Evolutionary conservation across 345 rosid species (phyloP), one percentile per base, ranked within the genome.

Genomic region (Angophora floribunda): DNA sequence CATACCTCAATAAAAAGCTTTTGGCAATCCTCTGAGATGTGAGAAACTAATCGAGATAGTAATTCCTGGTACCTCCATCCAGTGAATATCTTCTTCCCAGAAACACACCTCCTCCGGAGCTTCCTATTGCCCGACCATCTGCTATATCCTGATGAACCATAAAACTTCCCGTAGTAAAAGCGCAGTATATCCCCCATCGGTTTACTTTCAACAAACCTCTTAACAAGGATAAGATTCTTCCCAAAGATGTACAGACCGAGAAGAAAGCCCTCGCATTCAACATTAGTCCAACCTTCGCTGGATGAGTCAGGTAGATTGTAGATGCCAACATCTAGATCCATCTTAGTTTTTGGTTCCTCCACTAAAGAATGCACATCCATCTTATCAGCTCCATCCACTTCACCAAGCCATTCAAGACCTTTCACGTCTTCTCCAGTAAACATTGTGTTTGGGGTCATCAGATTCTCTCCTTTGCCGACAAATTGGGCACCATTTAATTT

Each of bases 201-300:
- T 92, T 91, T 52, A 57, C 88, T 90, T 85, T 90, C 90, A 52
- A 93, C 90, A 86, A 95, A 95, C 84, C 88, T 91, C 93, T 91
- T 91, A 85, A 93, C 93, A 85, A 78, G 85, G 88, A 90, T 53
- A 88, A 95, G 92, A 88, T 95, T 91, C 90, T 93, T 95, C 57
- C 95, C 96, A 65, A 93, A 95, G 87, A 93, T 93, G 87, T 95
- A 95, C 79, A 95, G 89, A 78, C 95, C 95, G 78, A 95, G 96
- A 67, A 93, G 89, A 90, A 95, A 93, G 88, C 90, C 53, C 21
- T 88, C 89, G 57, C 88, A 89, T 85, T 95, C 96, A 6, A 75
- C 50, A 86, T 92, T 88, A 51, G 87, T 89, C 93, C 94, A 92
- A 50, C 88, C 16, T 21, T 87, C 92, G 65, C 45, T 78, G 13